A percentile compares a stretch with the other conserved stretches of the same genome.
Conservation (phyloP, 2,329 filamentous ascomycete species). For the Fusarium staphyleae region DNA sequence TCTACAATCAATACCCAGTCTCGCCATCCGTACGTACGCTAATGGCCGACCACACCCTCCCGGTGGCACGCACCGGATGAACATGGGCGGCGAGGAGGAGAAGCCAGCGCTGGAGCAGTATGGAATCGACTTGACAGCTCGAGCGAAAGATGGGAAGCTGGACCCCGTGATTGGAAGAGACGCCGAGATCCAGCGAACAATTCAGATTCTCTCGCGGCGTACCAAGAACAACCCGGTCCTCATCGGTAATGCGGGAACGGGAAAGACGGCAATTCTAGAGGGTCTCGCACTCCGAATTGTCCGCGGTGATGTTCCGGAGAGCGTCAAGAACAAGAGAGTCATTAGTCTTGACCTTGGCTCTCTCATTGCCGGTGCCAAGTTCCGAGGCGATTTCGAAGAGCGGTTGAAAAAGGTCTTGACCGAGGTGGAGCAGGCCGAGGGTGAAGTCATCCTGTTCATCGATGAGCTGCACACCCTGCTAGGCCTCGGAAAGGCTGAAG, state of each 20-base stretch:
- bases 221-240: constrained; percentile 97
- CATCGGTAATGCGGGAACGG: constrained; percentile 90
- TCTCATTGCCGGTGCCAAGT: constrained; percentile 94
- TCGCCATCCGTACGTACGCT: constrained; percentile 62
- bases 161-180: constrained; percentile 97
- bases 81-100: constrained; percentile 76
- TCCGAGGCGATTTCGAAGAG: constrained; percentile 95
- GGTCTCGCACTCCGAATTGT: constrained; percentile 90
- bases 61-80: constrained; percentile 93
- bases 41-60: constrained; percentile 84
- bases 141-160: constrained; percentile 85
- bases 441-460: constrained; percentile 91
- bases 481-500: constrained; percentile 92
- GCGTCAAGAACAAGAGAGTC: constrained; percentile 92
- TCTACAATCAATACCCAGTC: constrained; percentile 48
- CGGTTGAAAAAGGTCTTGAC: constrained; percentile 88
- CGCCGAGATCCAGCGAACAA: constrained; percentile 89
- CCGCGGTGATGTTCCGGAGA: constrained; percentile 91
- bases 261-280: constrained; percentile 93
- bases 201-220: constrained; percentile 88
- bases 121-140: constrained; percentile 86
- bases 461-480: constrained; percentile 93
- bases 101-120: constrained; percentile 91
- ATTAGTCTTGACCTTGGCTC: constrained; percentile 88
- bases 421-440: constrained; percentile 88